phyloP scores from a whole-genome alignment of 2,329 filamentous ascomycete genomes.

The Allantophomopsis cytisporea region DNA sequence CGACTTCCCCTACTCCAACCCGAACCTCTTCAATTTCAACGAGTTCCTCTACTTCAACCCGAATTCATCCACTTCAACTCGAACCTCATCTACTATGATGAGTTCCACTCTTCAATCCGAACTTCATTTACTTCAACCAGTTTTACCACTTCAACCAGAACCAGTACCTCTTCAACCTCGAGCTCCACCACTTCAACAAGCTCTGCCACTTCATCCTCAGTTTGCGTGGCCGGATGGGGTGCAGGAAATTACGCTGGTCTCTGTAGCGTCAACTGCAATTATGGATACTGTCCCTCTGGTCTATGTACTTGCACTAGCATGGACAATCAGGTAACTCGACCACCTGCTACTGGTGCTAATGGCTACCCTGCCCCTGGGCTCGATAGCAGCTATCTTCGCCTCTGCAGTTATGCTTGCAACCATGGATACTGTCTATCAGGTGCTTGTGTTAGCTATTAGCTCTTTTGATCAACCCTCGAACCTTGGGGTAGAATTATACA shows the following conservation, averaged over 20 bases:
- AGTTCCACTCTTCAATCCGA: no score
- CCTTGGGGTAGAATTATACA: no score
- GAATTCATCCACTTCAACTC: no score
- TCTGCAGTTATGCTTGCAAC: constrained; percentile 31
- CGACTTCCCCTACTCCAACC: no score
- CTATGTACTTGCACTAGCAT: constrained; percentile 11
- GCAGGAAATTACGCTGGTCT: constrained; percentile 22
- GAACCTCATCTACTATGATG: no score
- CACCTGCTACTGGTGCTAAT: constrained; percentile 12
- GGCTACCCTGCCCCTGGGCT: constrained; percentile 21
- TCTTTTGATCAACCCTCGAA: no score
- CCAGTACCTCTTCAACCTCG: constrained; percentile 7
- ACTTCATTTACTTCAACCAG: no score
- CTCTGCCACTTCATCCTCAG: constrained; percentile 2
- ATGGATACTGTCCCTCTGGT: constrained; percentile 10
- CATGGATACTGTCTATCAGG: constrained; percentile 29
- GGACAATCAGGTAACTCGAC: constrained; percentile 6
- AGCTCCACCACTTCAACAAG: constrained; percentile 3
- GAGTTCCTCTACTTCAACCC: no score
- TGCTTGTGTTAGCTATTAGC: constrained; percentile 8
- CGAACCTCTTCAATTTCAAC: no score
- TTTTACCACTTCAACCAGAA: no score
- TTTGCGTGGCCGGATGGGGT: constrained; percentile 10
- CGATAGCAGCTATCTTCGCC: constrained; percentile 23
- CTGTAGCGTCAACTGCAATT: constrained; percentile 17